phyloP scores from a whole-genome alignment of 2,329 filamentous ascomycete genomes.

The Mollisia scopiformis region DNA sequence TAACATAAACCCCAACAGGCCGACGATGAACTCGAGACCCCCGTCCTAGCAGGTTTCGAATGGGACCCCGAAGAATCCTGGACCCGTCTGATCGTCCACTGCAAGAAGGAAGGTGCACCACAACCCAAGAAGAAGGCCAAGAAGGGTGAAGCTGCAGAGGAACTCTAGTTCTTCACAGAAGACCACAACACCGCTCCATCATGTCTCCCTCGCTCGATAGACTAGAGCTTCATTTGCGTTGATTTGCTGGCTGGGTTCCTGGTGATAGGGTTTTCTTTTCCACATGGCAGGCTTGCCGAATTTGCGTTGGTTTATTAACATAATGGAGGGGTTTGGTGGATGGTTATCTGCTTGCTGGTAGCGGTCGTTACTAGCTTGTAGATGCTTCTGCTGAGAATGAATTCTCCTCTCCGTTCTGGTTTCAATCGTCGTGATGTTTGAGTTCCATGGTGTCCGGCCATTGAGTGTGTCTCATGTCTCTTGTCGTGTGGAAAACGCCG shows the following conservation, averaged over 20 bases:
- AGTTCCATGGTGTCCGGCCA: neutral
- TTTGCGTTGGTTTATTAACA: neutral
- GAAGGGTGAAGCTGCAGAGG: conserved; percentile 50
- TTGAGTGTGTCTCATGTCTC: neutral
- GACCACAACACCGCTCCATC: conserved; percentile 10
- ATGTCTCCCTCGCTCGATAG: conserved; percentile 16
- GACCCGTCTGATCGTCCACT: conserved; percentile 85
- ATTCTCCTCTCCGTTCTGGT: neutral
- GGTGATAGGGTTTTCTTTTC: neutral
- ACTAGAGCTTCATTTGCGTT: conserved; percentile 9
- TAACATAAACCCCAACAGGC: conserved; percentile 55
- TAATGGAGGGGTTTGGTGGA: neutral
- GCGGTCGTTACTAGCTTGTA: neutral
- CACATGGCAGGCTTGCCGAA: neutral
- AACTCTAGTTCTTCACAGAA: conserved; percentile 26
- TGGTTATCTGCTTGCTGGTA: neutral
- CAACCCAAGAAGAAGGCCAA: conserved; percentile 67
- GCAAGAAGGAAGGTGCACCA: conserved; percentile 70
- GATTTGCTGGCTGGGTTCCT: neutral
- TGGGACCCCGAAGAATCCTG: conserved; percentile 94
- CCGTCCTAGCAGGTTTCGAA: conserved; percentile 92
- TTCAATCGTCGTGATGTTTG: neutral
- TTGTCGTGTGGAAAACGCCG: neutral
- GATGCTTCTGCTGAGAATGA: neutral
- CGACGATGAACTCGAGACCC: conserved; percentile 87